Base-by-base conservation (phyloP, 2,329 filamentous ascomycete species). In the Sarocladiaceae sp. region DNA sequence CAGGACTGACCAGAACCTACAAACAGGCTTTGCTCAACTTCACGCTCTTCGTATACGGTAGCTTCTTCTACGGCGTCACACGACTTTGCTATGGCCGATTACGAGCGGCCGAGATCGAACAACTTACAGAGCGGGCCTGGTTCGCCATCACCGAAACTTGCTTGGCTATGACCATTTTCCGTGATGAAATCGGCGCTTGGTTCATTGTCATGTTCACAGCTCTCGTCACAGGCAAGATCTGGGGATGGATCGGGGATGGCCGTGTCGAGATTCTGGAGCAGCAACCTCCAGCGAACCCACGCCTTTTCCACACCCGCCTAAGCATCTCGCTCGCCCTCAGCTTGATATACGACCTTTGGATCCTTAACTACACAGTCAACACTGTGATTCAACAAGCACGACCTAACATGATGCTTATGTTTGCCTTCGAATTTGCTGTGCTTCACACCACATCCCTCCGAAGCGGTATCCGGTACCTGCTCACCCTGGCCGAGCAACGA, bases 321-420 rank as follows among this genome's bases (percentile, higher is more conserved):
- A 86, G 86, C 56, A 72, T 87, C 48, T 97, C 92, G 39, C 77
- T 99, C 44, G 63, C 87, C 2, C 69, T 96, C 51, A 93, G 92
- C 57, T 78, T 96, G 54, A 59, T 83, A 15, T 97, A 96, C 71
- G 88, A 96, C 64, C 66, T 84, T 22, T 86, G 80, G 65, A 84
- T 99, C 71, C 83, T 97, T 58, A 79, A 79, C 47, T 97, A 96
- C 67, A 86, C 88, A 54, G 78, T 96, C 55, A 82, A 84, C 25
- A 90, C 87, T 0, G 92, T 97, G 28, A 84, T 97, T 48, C 84
- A 88, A 53, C 86, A 95, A 65, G 90, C 93, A 2, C 80, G 88
- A n/a, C 91, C 93, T 1, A 94, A 95, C 54, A 97, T 99, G 88
- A 99, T 97, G 91, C 91, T 99, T 57, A 97, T 99, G 91, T 99